Percentiles rank a stretch among this genome's conserved stretches.
These are phyloP conservation scores for Macrotyloma uniflorum DNA, from an alignment of 306 rosid species.

Conservation along the genomic window DNA sequence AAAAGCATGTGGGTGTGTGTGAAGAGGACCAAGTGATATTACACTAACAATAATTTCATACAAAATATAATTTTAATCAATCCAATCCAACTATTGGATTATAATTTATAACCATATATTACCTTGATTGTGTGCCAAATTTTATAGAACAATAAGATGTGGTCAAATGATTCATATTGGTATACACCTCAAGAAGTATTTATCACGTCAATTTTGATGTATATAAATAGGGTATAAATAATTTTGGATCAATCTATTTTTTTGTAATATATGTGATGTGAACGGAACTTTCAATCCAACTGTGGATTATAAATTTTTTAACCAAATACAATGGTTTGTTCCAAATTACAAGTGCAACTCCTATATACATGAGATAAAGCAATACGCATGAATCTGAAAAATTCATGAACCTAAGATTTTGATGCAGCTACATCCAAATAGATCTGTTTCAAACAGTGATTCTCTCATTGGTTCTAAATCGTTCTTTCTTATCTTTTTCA, in stretches of 20 bases:
- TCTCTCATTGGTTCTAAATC: constrained; percentile 28
- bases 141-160: not conserved
- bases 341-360: not conserved
- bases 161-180: not conserved
- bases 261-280: too few relatives aligned
- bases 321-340: too few relatives aligned
- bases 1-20: too few relatives aligned
- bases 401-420: not conserved
- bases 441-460: not conserved
- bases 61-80: not conserved
- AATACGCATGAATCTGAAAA: not conserved
- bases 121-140: not conserved
- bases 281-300: not conserved
- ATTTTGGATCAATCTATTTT: too few relatives aligned
- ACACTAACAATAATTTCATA: not conserved
- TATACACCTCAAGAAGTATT: too few relatives aligned
- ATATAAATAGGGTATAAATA: too few relatives aligned
- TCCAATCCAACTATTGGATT: not conserved
- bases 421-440: not conserved
- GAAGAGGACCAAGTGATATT: not conserved
- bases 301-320: not conserved
- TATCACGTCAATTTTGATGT: not conserved
- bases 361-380: not conserved
- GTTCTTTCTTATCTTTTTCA: constrained; percentile 33
- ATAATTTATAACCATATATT: not conserved